Conservation (phyloP, 768 basidiomycete genomes). For the Omphalotus guepiniiformis region DNA sequence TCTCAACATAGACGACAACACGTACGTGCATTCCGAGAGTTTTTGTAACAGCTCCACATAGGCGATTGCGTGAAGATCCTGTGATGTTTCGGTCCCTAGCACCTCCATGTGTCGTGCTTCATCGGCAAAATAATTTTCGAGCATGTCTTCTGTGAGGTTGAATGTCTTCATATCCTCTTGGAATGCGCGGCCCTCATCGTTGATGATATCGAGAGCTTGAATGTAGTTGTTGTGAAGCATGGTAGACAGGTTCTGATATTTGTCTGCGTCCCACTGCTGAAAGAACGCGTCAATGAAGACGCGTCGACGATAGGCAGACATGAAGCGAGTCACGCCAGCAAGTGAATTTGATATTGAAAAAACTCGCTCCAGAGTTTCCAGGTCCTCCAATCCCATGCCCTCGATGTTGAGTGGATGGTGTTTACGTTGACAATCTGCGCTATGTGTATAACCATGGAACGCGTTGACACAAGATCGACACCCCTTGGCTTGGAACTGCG, state of each 20-base stretch:
- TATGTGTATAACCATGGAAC: slow-evolving; percentile 33
- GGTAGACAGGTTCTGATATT: slow-evolving; percentile 25
- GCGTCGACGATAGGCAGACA: slow-evolving; percentile 21
- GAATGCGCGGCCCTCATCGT: slow-evolving; percentile 12
- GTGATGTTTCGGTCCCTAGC: slow-evolving; percentile 21
- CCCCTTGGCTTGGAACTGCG: not conserved
- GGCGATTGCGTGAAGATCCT: slow-evolving; percentile 24
- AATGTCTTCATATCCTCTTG: slow-evolving; percentile 10
- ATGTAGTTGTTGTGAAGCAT: slow-evolving; percentile 23
- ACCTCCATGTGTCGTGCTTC: slow-evolving; percentile 21
- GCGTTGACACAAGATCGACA: slow-evolving; percentile 18
- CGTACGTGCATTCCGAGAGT: slow-evolving; percentile 11
- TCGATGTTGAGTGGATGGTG: slow-evolving; percentile 26
- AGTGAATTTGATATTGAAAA: slow-evolving; percentile 29
- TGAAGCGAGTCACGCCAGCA: slow-evolving; percentile 21
- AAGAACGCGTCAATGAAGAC: slow-evolving; percentile 30
- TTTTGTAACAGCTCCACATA: slow-evolving; percentile 29
- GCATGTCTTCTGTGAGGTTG: slow-evolving; percentile 14
- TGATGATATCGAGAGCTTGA: slow-evolving; percentile 25
- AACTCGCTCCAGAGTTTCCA: slow-evolving; percentile 26
- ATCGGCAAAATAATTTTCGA: slow-evolving; percentile 19
- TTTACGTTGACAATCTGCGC: slow-evolving; percentile 26
- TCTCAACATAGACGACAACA: not conserved
- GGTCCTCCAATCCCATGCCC: slow-evolving; percentile 32
- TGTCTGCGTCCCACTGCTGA: slow-evolving; percentile 30